These are phyloP conservation scores for Wickerhamomyces sydowiorum DNA, from an alignment of 805 yeast species.

Conservation along the genomic window DNA sequence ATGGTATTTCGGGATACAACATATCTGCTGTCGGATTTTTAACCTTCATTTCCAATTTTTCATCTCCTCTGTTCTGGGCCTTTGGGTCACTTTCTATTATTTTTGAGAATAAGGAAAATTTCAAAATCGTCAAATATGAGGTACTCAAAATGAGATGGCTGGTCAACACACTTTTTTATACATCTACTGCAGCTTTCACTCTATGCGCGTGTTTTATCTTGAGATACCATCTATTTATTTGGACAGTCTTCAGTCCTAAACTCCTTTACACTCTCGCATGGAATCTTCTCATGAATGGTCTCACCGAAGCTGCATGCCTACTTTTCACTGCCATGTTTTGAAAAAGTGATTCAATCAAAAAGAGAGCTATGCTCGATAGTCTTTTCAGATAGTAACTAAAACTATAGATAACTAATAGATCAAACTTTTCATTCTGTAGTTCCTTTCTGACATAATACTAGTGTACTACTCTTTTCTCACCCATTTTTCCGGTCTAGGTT, in stretches of 20 bases:
- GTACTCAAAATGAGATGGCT: slow-evolving; percentile 25
- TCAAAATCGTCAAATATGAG: slow-evolving; percentile 25
- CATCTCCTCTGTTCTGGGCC: slow-evolving; percentile 82
- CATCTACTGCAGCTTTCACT: slow-evolving; percentile 52
- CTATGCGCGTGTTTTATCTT: slow-evolving; percentile 65
- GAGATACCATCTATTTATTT: slow-evolving; percentile 84
- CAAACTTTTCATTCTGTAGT: no score
- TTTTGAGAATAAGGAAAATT: slow-evolving; percentile 23
- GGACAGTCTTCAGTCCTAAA: slow-evolving; percentile 98
- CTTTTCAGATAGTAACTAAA: no score
- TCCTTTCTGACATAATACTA: no score
- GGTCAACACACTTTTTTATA: slow-evolving; percentile 39
- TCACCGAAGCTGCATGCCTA: slow-evolving; percentile 18
- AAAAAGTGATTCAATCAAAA: no score
- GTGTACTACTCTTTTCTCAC: no score
- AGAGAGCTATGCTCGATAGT: no score
- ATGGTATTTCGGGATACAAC: slow-evolving; percentile 72
- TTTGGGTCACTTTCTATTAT: slow-evolving; percentile 37
- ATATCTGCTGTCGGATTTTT: slow-evolving; percentile 67
- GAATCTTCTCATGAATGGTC: slow-evolving; percentile 45
- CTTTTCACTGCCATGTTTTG: slow-evolving; percentile 4
- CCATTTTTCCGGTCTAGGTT: no score
- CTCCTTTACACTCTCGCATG: slow-evolving; percentile 75
- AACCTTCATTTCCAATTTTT: slow-evolving; percentile 80
- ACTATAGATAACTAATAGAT: neutral